These are phyloP conservation scores for Pythium insidiosum DNA, from an alignment of 352 stramenopile genomes.

Conservation along the genomic window DNA sequence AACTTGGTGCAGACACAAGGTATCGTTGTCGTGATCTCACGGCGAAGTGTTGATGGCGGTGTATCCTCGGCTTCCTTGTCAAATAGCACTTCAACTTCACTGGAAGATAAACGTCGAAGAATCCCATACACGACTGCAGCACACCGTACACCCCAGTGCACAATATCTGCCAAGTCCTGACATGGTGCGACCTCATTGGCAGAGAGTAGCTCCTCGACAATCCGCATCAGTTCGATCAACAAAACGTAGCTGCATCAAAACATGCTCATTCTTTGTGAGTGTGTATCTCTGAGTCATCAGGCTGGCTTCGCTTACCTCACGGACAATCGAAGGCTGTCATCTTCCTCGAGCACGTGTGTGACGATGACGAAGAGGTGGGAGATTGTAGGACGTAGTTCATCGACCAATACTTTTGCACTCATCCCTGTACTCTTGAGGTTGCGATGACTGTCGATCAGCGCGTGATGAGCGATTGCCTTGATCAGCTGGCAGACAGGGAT, in stretches of 20 bases:
- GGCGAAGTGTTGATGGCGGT: not conserved
- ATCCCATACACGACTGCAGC: slow-evolving; percentile 2
- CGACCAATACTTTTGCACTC: no score
- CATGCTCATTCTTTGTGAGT: no score
- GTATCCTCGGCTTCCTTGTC: not conserved
- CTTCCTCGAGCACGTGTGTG: no score
- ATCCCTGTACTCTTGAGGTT: no score
- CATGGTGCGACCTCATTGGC: slow-evolving; percentile 8
- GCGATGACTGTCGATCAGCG: no score
- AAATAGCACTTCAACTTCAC: slow-evolving; percentile 4
- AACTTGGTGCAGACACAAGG: not conserved
- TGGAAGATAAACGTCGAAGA: slow-evolving; percentile 7
- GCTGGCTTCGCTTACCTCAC: slow-evolving; percentile 6
- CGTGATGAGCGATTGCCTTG: slow-evolving; percentile 59
- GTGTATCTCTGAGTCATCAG: no score
- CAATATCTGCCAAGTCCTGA: not conserved
- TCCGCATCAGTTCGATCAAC: slow-evolving; percentile 52
- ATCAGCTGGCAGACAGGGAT: slow-evolving; percentile 61
- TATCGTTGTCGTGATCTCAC: not conserved
- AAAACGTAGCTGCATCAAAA: slow-evolving; percentile 47
- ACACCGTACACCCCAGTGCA: slow-evolving; percentile 4
- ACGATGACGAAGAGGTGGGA: slow-evolving; percentile 2
- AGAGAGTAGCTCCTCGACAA: slow-evolving; percentile 34
- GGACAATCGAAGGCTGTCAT: slow-evolving; percentile 1
- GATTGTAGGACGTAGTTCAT: no score